These are phyloP conservation scores for Kwoniella dendrophila DNA, from an alignment of 768 basidiomycete species.

Conservation along the genomic window DNA sequence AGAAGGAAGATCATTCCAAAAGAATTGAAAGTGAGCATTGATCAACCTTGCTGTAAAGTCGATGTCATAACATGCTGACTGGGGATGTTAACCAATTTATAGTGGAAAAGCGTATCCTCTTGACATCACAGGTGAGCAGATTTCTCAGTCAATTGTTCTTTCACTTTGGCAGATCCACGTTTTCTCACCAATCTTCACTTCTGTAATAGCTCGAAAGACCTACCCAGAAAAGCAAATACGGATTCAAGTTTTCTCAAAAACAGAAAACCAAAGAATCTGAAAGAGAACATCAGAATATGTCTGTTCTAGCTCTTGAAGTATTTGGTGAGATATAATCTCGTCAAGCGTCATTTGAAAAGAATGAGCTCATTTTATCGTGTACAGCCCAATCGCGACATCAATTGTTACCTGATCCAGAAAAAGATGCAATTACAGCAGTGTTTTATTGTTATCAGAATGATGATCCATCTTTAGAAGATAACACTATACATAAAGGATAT, in stretches of 20 bases:
- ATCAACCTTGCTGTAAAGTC: not conserved
- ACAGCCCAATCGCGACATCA: constrained; percentile 66
- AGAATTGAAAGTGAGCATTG: constrained; percentile 28
- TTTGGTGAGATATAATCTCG: constrained; percentile 64
- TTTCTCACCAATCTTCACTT: not conserved
- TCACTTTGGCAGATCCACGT: constrained; percentile 31
- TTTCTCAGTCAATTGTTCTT: constrained; percentile 7
- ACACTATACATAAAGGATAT: constrained; percentile 40
- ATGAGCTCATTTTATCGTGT: not conserved
- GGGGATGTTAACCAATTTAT: not conserved
- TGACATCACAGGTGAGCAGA: constrained; percentile 19
- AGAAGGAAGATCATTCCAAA: constrained; percentile 41
- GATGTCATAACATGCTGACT: not conserved
- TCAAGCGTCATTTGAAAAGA: too few relatives aligned
- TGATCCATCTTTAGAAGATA: constrained; percentile 47
- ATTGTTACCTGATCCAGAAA: constrained; percentile 67
- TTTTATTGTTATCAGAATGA: constrained; percentile 74
- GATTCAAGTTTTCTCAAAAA: constrained; percentile 65
- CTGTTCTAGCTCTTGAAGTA: constrained; percentile 77
- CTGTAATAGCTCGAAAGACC: constrained; percentile 66
- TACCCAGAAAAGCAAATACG: constrained; percentile 74
- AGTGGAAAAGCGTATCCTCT: constrained; percentile 19
- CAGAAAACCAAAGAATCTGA: constrained; percentile 57
- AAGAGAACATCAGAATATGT: constrained; percentile 74
- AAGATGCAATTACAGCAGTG: constrained; percentile 68